Percentiles rank a stretch among this genome's conserved stretches.
Conservation (phyloP, 352 stramenopile genomes). For the Pythium dissimile region DNA sequence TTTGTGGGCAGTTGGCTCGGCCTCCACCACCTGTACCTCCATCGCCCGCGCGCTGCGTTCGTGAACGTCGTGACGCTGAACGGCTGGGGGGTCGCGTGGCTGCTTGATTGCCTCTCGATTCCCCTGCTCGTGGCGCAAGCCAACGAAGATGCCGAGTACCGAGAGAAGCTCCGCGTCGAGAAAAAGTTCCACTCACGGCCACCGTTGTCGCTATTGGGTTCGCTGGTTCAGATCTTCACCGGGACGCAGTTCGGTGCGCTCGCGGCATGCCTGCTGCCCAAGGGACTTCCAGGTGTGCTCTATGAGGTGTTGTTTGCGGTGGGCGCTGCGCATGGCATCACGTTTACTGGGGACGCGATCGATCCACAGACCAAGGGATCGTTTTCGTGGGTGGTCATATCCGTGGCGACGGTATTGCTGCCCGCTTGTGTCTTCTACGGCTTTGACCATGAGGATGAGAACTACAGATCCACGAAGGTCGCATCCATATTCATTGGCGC, state of each 20-base stretch:
- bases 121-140: slow-evolving; percentile 13
- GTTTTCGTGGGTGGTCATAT: background rate
- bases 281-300: background rate
- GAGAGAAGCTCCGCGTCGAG: slow-evolving; percentile 4
- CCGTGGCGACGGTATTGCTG: background rate
- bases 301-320: slow-evolving; percentile 19
- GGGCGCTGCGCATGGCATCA: slow-evolving; percentile 19
- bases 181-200: slow-evolving; percentile 13
- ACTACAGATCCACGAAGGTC: slow-evolving; percentile 1
- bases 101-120: slow-evolving; percentile 20
- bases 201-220: slow-evolving; percentile 8
- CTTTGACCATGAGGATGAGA: background rate
- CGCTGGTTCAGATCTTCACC: slow-evolving; percentile 6
- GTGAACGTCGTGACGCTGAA: slow-evolving; percentile 21
- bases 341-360: slow-evolving; percentile 14
- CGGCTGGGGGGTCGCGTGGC: slow-evolving; percentile 16
- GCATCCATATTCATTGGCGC: background rate
- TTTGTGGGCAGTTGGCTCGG: slow-evolving; percentile 21
- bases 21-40: slow-evolving; percentile 25
- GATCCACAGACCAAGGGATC: slow-evolving; percentile 2
- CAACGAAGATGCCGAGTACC: slow-evolving; percentile 18
- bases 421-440: background rate
- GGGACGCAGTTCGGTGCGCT: slow-evolving; percentile 5
- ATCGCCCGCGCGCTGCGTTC: slow-evolving; percentile 18
- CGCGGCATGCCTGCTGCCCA: slow-evolving; percentile 13